phyloP scores from a whole-genome alignment of 768 basidiomycete genomes.

The Candolleomyces eurysporus region DNA sequence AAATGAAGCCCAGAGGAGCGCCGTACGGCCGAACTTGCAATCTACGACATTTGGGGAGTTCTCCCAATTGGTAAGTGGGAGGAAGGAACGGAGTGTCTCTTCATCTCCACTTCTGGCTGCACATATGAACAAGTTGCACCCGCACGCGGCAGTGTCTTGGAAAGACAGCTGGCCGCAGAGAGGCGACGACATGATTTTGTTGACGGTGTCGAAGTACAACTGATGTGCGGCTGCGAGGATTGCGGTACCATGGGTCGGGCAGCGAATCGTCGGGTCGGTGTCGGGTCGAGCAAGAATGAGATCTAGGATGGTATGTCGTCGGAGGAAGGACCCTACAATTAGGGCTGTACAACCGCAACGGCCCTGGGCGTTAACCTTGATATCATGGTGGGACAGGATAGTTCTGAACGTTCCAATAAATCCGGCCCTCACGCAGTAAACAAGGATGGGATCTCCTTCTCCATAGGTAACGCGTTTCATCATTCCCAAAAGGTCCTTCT shows the following conservation, averaged over 20 bases:
- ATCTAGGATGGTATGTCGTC: neutral
- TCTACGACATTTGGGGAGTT: neutral
- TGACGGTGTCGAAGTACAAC: neutral
- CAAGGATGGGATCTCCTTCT: too few relatives aligned
- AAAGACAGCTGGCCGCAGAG: neutral
- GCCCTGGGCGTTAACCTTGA: too few relatives aligned
- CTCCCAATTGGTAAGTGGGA: neutral
- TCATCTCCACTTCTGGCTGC: neutral
- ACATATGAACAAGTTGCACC: neutral
- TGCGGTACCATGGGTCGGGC: neutral
- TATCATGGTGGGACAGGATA: too few relatives aligned
- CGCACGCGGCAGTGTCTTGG: neutral
- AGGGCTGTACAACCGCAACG: too few relatives aligned
- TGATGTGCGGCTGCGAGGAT: neutral
- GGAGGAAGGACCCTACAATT: neutral
- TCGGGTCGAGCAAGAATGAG: neutral
- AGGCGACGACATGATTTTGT: neutral
- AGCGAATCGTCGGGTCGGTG: neutral
- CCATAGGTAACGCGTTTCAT: too few relatives aligned
- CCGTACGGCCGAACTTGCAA: neutral
- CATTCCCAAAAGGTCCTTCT: too few relatives aligned
- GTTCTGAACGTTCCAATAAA: too few relatives aligned
- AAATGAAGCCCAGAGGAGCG: neutral
- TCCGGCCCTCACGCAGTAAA: too few relatives aligned
- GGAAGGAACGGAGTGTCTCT: neutral